Evolutionary conservation across 805 yeast genomes (phyloP).

Genomic region (Pichia nanzhaoensis): DNA sequence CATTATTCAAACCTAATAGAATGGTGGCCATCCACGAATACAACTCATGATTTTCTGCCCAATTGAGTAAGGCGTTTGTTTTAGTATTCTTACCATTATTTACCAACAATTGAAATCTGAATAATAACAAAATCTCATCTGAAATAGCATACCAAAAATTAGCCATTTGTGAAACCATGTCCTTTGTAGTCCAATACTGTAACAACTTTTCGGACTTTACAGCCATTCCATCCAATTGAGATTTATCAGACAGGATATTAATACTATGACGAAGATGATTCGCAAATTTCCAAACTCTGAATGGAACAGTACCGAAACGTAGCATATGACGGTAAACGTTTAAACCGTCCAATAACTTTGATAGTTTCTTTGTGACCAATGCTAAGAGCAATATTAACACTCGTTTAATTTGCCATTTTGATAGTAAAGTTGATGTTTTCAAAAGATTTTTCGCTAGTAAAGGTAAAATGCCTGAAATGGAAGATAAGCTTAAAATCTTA

Average conservation of each 20-base stretch:
- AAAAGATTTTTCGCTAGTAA: neutral
- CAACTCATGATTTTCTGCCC: slow-evolving; percentile 44
- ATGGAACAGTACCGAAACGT: slow-evolving; percentile 66
- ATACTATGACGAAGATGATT: slow-evolving; percentile 27
- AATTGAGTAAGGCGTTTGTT: slow-evolving; percentile 35
- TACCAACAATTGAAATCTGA: slow-evolving; percentile 49
- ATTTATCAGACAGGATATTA: slow-evolving; percentile 11
- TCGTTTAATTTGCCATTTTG: neutral
- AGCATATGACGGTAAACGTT: slow-evolving; percentile 59
- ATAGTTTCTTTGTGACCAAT: slow-evolving; percentile 7
- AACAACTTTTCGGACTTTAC: slow-evolving; percentile 19
- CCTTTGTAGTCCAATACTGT: slow-evolving; percentile 35
- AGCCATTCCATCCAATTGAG: slow-evolving; percentile 13
- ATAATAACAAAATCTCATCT: slow-evolving; percentile 57
- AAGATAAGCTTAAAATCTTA: neutral
- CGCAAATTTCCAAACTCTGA: slow-evolving; percentile 38
- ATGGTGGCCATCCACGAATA: slow-evolving; percentile 67
- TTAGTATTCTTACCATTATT: slow-evolving; percentile 25
- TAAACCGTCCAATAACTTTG: slow-evolving; percentile 31
- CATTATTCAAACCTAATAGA: slow-evolving; percentile 47
- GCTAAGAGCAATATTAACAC: slow-evolving; percentile 3
- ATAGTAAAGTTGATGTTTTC: neutral
- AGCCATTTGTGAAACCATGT: slow-evolving; percentile 43
- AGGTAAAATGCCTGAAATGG: neutral
- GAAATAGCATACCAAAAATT: slow-evolving; percentile 57